Percentiles rank a stretch among this genome's conserved stretches.
Conservation (phyloP, 2,329 filamentous ascomycete species). For the Penicillium fuscoglaucum region DNA sequence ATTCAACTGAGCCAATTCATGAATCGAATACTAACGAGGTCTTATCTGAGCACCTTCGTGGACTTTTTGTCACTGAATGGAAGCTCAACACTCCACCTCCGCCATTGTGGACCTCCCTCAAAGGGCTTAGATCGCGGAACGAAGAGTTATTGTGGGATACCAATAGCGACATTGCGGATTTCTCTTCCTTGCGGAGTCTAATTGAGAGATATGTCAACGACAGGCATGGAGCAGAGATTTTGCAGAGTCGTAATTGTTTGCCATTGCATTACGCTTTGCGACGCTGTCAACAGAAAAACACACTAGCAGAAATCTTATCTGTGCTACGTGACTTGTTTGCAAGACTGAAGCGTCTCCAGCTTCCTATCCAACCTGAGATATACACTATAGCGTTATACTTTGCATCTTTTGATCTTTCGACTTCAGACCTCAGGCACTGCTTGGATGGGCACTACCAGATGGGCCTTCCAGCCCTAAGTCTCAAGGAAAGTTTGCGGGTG, state of each 20-base stretch:
- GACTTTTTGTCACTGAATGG: conserved; percentile 28
- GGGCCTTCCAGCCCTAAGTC: conserved; percentile 3
- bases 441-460: conserved; percentile 20
- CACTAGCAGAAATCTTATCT: conserved; percentile 34
- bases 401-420: conserved; percentile 33
- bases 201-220: conserved; percentile 29
- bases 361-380: conserved; percentile 12
- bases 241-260: conserved; percentile 11
- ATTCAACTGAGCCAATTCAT: conserved; percentile 15
- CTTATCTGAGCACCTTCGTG: conserved; percentile 18
- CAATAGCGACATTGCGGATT: neutral
- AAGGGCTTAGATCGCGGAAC: conserved; percentile 8
- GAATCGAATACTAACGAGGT: conserved; percentile 4
- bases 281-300: conserved; percentile 25
- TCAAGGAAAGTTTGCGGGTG: conserved; percentile 17
- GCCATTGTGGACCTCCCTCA: conserved; percentile 26
- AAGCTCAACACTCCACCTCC: conserved; percentile 17
- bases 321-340: conserved; percentile 32
- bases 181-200: conserved; percentile 23
- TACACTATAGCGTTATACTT: conserved; percentile 33
- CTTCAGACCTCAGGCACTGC: conserved; percentile 32
- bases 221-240: conserved; percentile 2
- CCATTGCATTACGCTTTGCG: conserved; percentile 24
- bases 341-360: conserved; percentile 27
- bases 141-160: neutral